phyloP scores from a whole-genome alignment of 176 grass and related monocot genomes.

The Zizania latifolia region DNA sequence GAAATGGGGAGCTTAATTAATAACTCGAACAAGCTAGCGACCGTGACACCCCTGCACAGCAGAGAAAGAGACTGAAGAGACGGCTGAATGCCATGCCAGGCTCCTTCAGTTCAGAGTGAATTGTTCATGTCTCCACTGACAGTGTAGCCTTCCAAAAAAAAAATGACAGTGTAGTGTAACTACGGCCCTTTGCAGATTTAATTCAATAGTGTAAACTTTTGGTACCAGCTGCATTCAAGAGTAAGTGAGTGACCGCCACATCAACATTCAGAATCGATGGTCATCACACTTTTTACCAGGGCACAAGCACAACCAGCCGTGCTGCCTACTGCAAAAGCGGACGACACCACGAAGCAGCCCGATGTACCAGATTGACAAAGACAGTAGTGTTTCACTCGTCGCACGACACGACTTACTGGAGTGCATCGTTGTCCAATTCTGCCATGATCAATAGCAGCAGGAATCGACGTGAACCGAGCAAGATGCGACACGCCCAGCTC shows the following conservation, averaged over 20 bases:
- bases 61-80: neutral
- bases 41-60: neutral
- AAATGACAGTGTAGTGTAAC: neutral
- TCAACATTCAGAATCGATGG: neutral
- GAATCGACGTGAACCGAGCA: neutral
- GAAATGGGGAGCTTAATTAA: neutral
- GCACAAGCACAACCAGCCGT: neutral
- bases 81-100: neutral
- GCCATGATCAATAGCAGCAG: neutral
- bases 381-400: neutral
- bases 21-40: neutral
- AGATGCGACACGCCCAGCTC: neutral
- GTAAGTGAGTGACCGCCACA: neutral
- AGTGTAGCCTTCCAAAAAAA: neutral
- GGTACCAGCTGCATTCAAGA: neutral
- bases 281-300: neutral
- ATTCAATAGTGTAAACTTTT: neutral
- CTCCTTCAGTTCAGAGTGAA: neutral
- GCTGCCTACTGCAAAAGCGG: neutral
- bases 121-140: neutral
- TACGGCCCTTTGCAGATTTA: neutral
- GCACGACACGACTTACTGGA: neutral
- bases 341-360: neutral
- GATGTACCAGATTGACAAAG: constrained; percentile 10
- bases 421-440: neutral